Conservation (phyloP, 805 yeast genomes). For the Hyphopichia homilentoma region DNA sequence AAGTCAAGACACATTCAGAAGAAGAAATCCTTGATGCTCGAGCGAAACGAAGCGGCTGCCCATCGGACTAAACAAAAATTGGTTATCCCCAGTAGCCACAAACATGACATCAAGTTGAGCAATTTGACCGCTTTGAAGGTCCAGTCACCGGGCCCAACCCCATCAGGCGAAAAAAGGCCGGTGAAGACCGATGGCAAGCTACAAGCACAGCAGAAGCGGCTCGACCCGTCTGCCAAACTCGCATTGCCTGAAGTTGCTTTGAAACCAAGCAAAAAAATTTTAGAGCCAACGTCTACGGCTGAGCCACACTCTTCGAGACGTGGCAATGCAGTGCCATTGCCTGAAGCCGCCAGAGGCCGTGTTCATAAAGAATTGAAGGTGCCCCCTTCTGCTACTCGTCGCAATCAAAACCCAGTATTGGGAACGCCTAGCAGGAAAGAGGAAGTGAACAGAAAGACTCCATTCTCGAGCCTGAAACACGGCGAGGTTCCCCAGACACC, state of each 20-base stretch:
- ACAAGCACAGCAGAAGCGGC: too few species aligned
- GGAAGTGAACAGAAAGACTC: neutral
- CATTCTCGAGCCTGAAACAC: too few species aligned
- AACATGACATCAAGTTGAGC: neutral
- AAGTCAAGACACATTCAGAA: neutral
- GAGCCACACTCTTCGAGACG: neutral
- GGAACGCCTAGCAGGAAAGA: too few species aligned
- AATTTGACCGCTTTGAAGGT: neutral
- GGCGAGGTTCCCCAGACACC: neutral
- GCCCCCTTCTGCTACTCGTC: slow-evolving; percentile 1
- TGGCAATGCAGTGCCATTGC: slow-evolving; percentile 34
- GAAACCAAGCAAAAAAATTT: slow-evolving; percentile 1
- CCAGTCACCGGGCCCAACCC: neutral
- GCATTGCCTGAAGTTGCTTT: neutral
- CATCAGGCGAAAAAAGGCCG: slow-evolving; percentile 10
- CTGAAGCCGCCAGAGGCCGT: slow-evolving; percentile 38
- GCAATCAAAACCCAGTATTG: too few species aligned
- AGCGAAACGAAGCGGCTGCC: neutral
- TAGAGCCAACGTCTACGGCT: too few species aligned
- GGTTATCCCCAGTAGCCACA: neutral
- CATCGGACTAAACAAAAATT: neutral
- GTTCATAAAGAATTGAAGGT: too few species aligned
- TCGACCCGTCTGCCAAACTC: neutral
- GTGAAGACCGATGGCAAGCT: too few species aligned
- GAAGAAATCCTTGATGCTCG: neutral